Percentiles rank a stretch among this genome's conserved stretches.
phyloP scores from a whole-genome alignment of 1,139 yeast species.

The Scheffersomyces segobiensis region DNA sequence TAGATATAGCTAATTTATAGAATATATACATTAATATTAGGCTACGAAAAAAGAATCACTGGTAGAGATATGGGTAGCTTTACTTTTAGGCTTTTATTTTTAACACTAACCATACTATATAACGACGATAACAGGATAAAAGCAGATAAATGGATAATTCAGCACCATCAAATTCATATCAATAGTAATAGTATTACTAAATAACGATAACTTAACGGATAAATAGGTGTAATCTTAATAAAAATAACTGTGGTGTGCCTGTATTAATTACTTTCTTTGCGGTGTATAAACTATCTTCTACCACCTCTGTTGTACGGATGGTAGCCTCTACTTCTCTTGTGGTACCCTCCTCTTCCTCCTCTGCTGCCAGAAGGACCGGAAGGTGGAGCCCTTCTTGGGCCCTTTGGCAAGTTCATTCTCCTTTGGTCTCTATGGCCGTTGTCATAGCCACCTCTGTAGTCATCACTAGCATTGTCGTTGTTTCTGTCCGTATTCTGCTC shows the following conservation, averaged over 20 bases:
- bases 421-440: conserved; percentile 22
- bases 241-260: not conserved
- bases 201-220: not conserved
- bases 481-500: conserved; percentile 9
- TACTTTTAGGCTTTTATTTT: not conserved
- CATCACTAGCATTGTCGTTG: conserved; percentile 6
- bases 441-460: conserved; percentile 13
- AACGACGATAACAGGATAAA: not conserved
- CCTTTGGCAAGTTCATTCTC: conserved; percentile 41
- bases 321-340: conserved; percentile 21
- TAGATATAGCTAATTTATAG: conserved; percentile 5
- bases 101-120: not conserved
- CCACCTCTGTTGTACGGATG: conserved; percentile 23
- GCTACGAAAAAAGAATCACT: not conserved
- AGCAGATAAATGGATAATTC: not conserved
- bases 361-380: conserved; percentile 36
- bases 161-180: not conserved
- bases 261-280: not conserved
- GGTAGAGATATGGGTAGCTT: not conserved
- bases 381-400: conserved; percentile 45
- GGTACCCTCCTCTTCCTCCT: conserved; percentile 24
- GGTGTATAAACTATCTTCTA: not conserved
- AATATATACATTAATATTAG: not conserved
- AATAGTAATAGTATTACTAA: not conserved
- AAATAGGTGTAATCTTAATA: not conserved